These are phyloP conservation scores for Galerina sulciceps DNA, from an alignment of 768 basidiomycete species.

Conservation along the genomic window DNA sequence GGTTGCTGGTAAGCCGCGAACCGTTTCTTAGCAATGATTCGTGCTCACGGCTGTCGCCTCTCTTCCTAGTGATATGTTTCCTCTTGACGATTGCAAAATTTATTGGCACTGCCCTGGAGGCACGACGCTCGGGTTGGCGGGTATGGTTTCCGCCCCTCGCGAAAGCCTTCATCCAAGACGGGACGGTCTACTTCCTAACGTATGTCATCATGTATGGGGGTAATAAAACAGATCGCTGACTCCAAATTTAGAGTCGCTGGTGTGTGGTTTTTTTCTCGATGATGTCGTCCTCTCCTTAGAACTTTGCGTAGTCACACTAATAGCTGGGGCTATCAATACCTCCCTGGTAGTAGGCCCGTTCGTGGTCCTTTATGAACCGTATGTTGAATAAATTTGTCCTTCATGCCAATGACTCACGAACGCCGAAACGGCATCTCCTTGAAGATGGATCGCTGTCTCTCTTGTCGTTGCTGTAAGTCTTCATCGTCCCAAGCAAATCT, in stretches of 20 bases:
- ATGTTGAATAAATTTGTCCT: background rate
- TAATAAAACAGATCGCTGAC: background rate
- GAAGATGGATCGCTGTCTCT: slow-evolving; percentile 2
- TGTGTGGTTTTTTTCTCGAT: background rate
- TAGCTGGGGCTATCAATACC: background rate
- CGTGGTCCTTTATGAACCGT: slow-evolving; percentile 2
- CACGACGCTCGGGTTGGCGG: background rate
- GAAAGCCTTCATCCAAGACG: slow-evolving; percentile 1
- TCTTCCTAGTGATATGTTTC: background rate
- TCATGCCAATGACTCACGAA: background rate
- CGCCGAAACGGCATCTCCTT: background rate
- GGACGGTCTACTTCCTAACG: slow-evolving; percentile 1
- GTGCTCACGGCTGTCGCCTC: too few species aligned
- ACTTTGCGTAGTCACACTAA: background rate
- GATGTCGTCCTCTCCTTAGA: too few species aligned
- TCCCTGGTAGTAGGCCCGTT: background rate
- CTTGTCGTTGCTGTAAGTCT: background rate
- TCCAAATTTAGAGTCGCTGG: background rate
- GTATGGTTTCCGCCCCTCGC: background rate
- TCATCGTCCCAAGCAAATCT: background rate
- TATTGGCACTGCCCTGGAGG: background rate
- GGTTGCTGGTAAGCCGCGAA: background rate
- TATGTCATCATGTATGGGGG: background rate
- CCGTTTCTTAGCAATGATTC: background rate
- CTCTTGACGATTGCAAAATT: slow-evolving; percentile 2